Evolutionary conservation across 805 yeast species (phyloP).

Genomic region (Metschnikowia kunwiensis): DNA sequence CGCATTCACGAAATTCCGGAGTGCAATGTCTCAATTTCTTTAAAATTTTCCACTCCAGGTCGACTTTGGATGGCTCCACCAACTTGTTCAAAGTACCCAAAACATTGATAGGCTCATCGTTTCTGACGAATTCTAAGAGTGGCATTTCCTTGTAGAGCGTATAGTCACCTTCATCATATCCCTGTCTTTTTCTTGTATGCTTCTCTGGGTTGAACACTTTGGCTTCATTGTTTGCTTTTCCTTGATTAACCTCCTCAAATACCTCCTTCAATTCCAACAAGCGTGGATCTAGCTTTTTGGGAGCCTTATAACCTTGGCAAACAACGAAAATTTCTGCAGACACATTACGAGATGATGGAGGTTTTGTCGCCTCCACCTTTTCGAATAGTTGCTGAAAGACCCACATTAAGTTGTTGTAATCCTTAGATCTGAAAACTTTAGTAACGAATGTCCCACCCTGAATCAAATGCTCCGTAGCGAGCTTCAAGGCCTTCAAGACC

Average conservation of each 20-base stretch:
- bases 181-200: slow-evolving; percentile 86
- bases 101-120: slow-evolving; percentile 78
- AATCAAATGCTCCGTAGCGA: slow-evolving; percentile 88
- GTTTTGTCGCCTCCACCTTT: slow-evolving; percentile 97
- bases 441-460: slow-evolving; percentile 96
- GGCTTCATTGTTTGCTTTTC: slow-evolving; percentile 74
- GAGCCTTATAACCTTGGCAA: slow-evolving; percentile 94
- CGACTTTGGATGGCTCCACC: slow-evolving; percentile 50
- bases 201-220: slow-evolving; percentile 93
- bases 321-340: slow-evolving; percentile 99
- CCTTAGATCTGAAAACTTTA: slow-evolving; percentile 97
- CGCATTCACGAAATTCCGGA: slow-evolving; percentile 72
- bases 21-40: slow-evolving; percentile 75
- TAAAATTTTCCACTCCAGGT: slow-evolving; percentile 70
- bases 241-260: slow-evolving; percentile 79
- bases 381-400: slow-evolving; percentile 94
- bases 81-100: slow-evolving; percentile 73
- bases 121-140: slow-evolving; percentile 74
- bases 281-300: slow-evolving; percentile 90
- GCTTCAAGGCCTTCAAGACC: slow-evolving; percentile 85
- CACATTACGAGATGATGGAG: slow-evolving; percentile 98
- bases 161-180: slow-evolving; percentile 94
- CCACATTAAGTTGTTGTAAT: slow-evolving; percentile 96
- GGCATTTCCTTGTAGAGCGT: slow-evolving; percentile 65
- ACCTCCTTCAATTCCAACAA: slow-evolving; percentile 89